Evolutionary conservation across 306 rosid genomes (phyloP).

Genomic region (Cucurbita maxima): DNA sequence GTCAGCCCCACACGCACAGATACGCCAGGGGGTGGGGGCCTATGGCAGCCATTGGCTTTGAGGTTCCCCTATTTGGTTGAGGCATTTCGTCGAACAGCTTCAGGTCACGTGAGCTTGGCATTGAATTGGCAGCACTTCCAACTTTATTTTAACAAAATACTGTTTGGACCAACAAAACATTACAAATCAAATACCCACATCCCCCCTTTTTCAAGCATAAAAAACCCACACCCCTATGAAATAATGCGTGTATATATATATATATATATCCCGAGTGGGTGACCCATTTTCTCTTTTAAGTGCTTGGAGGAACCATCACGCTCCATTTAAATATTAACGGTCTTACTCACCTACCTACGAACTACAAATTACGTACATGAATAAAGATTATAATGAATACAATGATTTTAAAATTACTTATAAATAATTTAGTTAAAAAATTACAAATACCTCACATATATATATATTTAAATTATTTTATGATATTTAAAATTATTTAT

Average conservation of each 20-base stretch:
- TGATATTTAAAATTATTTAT: too few relatives aligned
- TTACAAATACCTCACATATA: too few relatives aligned
- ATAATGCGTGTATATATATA: too few relatives aligned
- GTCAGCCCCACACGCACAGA: not conserved
- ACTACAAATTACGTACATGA: too few relatives aligned
- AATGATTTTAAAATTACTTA: too few relatives aligned
- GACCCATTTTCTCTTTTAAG: not conserved
- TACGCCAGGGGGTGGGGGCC: not conserved
- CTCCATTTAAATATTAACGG: not conserved
- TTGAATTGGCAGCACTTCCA: not conserved
- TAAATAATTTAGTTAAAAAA: too few relatives aligned
- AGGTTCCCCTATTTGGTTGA: not conserved
- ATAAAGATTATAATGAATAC: too few relatives aligned
- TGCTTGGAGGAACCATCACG: slow-evolving; percentile 1
- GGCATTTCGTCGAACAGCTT: slow-evolving; percentile 1
- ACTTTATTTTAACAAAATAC: not conserved
- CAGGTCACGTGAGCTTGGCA: not conserved
- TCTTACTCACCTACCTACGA: too few relatives aligned
- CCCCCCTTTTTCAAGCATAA: not conserved
- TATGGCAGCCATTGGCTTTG: not conserved
- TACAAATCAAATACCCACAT: not conserved
- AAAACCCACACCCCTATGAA: not conserved
- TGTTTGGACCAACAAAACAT: not conserved
- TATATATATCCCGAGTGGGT: not conserved
- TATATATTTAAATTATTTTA: too few relatives aligned